Evolutionary conservation across 495 filamentous ascomycete genomes (phyloP), one percentile per base, ranked within the genome.

Genomic region (Aspergillus incahuasiensis): DNA sequence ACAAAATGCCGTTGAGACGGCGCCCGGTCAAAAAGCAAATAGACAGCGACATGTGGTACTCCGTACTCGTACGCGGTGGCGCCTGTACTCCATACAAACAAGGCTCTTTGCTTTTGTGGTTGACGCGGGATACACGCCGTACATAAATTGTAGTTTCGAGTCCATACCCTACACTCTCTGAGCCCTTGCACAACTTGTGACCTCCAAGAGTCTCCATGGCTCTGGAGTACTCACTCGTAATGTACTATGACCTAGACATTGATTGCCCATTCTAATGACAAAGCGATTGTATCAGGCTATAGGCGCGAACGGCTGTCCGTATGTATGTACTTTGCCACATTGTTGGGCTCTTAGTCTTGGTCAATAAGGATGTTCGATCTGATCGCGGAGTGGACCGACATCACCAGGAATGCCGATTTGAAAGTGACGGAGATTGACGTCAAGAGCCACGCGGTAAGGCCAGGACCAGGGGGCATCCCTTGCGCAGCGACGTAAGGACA

Each of bases 91-190:
- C 12, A 22, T 6, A 6, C 16, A n/a, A 46, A 24, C 43, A 46
- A 12, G 52, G 24, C 12, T 51, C 20, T 35, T 46, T 15, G 48
- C 57, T 51, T 48, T 22, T 44, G 39, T 16, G 20, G n/a, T 35
- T 35, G 32, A 28, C 32, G 32, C 32, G 8, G 25, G 12, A 35
- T 35, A 9, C 32, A 35, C 32, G 32, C 32, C 32, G 32, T 35
- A 35, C 12, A 35, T 35, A 9, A 11, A 30, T 30, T 30, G 28
- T 5, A 30, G 28, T 5, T 5, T 11, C 3, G 32, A 35, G 32
- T 35, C 4, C 25, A 3, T 28, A 35, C 32, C n/a, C 6, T 35
- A 35, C 9, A 7, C 9, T 6, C 12, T 11, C 13, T 35, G 32
- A 15, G 32, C 32, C 32, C 32, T 35, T 35, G 32, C 32, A 35